A percentile compares a stretch with the other conserved stretches of the same genome.
These are phyloP conservation scores for Macrotyloma uniflorum DNA, from an alignment of 306 rosid species.

Conservation along the genomic window DNA sequence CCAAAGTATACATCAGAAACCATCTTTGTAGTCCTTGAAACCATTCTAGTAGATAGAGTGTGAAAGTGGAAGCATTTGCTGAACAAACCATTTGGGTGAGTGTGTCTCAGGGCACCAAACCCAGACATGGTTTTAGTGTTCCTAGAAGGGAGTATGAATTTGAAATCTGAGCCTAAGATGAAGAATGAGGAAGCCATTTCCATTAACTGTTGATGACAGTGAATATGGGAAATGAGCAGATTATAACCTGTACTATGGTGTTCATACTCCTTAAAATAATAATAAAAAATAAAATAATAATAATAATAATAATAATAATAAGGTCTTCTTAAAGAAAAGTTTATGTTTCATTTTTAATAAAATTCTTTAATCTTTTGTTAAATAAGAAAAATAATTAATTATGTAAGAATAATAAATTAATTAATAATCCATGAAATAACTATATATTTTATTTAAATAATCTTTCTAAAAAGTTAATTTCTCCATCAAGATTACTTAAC, in stretches of 20 bases:
- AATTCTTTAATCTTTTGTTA: too few species aligned
- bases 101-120: slow-evolving; percentile 22
- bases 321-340: too few species aligned
- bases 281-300: too few species aligned
- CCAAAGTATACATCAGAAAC: slow-evolving; percentile 48
- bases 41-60: slow-evolving; percentile 33
- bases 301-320: too few species aligned
- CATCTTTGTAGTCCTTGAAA: slow-evolving; percentile 38
- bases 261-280: too few species aligned
- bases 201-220: slow-evolving; percentile 33
- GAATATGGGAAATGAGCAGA: background rate
- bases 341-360: too few species aligned
- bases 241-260: background rate
- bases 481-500: too few species aligned
- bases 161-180: slow-evolving; percentile 36
- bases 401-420: too few species aligned
- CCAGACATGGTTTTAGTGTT: slow-evolving; percentile 7
- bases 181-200: slow-evolving; percentile 53
- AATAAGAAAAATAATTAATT: too few species aligned
- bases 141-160: slow-evolving; percentile 32
- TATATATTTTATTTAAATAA: too few species aligned
- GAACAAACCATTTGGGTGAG: slow-evolving; percentile 22
- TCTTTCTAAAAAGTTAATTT: too few species aligned
- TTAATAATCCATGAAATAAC: too few species aligned
- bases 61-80: slow-evolving; percentile 23